phyloP scores from a whole-genome alignment of 805 yeast genomes.

The Deakozyma indianensis region DNA sequence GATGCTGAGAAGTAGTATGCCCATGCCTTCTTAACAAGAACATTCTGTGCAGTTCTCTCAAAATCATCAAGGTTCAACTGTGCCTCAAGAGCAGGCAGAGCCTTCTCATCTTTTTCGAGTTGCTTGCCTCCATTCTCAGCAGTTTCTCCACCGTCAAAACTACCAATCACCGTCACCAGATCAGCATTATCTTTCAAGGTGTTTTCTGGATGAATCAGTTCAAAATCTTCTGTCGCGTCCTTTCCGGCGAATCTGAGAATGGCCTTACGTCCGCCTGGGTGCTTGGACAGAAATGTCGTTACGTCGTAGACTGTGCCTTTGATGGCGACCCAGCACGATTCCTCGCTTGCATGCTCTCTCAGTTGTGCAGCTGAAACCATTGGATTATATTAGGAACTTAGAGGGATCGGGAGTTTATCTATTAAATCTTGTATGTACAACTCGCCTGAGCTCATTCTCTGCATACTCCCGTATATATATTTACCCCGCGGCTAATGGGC shows the following conservation, averaged over 20 bases:
- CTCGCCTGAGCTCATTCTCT: too few species aligned
- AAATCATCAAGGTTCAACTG: constrained; percentile 67
- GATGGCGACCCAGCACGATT: constrained; percentile 75
- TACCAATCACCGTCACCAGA: constrained; percentile 22
- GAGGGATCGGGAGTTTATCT: too few species aligned
- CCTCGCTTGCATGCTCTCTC: constrained; percentile 36
- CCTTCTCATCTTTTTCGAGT: constrained; percentile 1
- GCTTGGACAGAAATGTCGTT: constrained; percentile 42
- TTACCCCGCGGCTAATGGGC: too few species aligned
- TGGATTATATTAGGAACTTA: too few species aligned
- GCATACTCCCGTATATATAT: too few species aligned
- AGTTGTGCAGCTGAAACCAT: constrained; percentile 21
- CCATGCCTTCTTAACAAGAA: constrained; percentile 72
- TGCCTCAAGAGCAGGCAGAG: constrained; percentile 12
- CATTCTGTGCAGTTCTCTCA: constrained; percentile 70
- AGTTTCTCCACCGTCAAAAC: constrained; percentile 44
- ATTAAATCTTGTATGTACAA: too few species aligned
- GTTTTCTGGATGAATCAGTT: constrained; percentile 85
- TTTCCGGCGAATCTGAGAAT: constrained; percentile 49
- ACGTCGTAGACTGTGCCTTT: constrained; percentile 71
- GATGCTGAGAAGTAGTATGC: constrained; percentile 86
- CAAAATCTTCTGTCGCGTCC: constrained; percentile 72
- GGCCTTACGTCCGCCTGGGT: constrained; percentile 50
- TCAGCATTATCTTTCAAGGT: constrained; percentile 13
- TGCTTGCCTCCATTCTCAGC: constrained; percentile 36